Conservation (phyloP, 306 rosid genomes). For the Cucumis cinereus region DNA sequence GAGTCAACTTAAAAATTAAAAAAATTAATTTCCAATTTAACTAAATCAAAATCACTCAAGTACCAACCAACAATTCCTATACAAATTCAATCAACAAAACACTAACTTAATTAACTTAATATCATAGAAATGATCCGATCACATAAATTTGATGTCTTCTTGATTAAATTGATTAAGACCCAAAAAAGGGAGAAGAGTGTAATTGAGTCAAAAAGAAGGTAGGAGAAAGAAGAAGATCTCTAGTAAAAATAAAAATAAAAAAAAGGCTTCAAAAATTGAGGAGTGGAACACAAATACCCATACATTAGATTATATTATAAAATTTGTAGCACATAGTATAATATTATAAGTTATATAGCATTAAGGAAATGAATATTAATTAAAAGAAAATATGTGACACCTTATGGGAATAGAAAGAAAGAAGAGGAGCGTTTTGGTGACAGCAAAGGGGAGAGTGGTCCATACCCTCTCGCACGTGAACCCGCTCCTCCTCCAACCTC, state of each 20-base stretch:
- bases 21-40: no score
- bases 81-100: no score
- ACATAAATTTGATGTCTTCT: no score
- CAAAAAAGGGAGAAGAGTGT: neutral
- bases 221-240: neutral
- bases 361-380: neutral
- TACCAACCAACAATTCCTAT: no score
- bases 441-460: neutral
- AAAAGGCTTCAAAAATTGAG: neutral
- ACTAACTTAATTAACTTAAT: no score
- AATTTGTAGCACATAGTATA: neutral
- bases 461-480: neutral
- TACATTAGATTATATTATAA: neutral
- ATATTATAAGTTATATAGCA: neutral
- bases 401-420: neutral
- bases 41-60: no score
- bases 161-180: no score
- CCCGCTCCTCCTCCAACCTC: slow-evolving; percentile 7
- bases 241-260: neutral
- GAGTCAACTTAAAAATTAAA: no score
- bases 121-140: no score
- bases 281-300: neutral
- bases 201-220: neutral
- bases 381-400: neutral
- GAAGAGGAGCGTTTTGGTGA: neutral